Conservation (phyloP, 345 rosid species). For the Populus alba region DNA sequence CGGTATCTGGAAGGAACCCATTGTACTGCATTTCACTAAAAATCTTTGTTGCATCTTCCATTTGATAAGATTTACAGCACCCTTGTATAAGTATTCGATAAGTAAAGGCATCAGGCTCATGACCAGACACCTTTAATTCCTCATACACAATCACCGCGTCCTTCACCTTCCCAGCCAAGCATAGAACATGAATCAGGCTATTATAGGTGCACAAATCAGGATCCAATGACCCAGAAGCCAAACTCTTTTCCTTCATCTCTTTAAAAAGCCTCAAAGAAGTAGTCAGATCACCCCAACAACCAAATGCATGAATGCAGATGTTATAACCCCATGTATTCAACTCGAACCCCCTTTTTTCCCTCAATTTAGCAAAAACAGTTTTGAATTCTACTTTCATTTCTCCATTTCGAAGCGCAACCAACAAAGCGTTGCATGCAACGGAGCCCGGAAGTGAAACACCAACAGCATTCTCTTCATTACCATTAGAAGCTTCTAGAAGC, state of each 20-base stretch:
- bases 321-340: conserved; percentile 72
- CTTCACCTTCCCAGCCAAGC: conserved; percentile 66
- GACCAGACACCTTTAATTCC: conserved; percentile 77
- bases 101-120: conserved; percentile 74
- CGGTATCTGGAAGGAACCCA: conserved; percentile 59
- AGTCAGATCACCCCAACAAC: conserved; percentile 75
- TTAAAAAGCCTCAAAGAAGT: conserved; percentile 63
- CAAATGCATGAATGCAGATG: conserved; percentile 81
- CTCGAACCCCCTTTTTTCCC: conserved; percentile 43
- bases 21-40: conserved; percentile 71
- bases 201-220: conserved; percentile 92
- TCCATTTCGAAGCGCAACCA: conserved; percentile 60
- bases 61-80: conserved; percentile 60
- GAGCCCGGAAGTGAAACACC: conserved; percentile 47
- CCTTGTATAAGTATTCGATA: conserved; percentile 76
- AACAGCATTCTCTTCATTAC: conserved; percentile 10
- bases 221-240: conserved; percentile 32
- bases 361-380: conserved; percentile 44
- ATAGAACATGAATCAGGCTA: conserved; percentile 68
- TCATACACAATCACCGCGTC: conserved; percentile 72
- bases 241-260: conserved; percentile 68
- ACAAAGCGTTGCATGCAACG: conserved; percentile 57
- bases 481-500: conserved; percentile 48
- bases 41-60: conserved; percentile 63
- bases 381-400: conserved; percentile 59